Evolutionary conservation across 2,329 filamentous ascomycete genomes (phyloP), one percentile per base, ranked within the genome.

Genomic region (Fusarium mundagurra): DNA sequence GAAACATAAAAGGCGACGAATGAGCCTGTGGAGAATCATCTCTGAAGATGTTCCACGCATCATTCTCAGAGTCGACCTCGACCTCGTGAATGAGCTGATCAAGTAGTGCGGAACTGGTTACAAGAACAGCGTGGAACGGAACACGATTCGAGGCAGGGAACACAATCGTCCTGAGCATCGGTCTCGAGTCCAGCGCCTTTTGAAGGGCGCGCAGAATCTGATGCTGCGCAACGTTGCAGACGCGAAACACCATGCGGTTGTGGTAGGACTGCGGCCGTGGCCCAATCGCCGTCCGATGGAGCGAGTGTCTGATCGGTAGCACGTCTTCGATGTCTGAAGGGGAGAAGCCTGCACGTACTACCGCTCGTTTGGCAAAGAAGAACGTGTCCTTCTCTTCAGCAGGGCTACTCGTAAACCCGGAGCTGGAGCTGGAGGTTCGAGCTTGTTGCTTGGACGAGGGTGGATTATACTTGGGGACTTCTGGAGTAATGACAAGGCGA

Each of bases 221-320:
- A 14, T 73, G 54, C 27, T 62, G 57, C 20, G 63, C 38, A 38
- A 71, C 58, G 48, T 69, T 64, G 9, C 69, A 64, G 47, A 82
- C 61, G 10, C 76, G 76, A 57, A 83, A 83, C 17, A 80, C 76
- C 55, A 83, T 74, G 45, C 81, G 80, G 61, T 78, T 78, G 45
- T 81, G 77, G 67, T 82, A 83, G 16, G 82, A 82, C 66, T 82
- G 81, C 16, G 80, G 78, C 29, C 82, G 77, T 41, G 73, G 69
- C 14, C 82, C 82, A n/a, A 75, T 65, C 8, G 78, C 79, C 22
- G 80, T 79, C 22, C 81, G 69, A 44, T 79, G 75, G 33, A 83
- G 70, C 12, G 78, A 77, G 41, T 76, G 66, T 24, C 80, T 77
- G 43, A 84, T 77, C 4, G 76, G 69, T 17, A 83, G 69, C 14